phyloP scores from a whole-genome alignment of 768 basidiomycete genomes.

The Russula brevipes region DNA sequence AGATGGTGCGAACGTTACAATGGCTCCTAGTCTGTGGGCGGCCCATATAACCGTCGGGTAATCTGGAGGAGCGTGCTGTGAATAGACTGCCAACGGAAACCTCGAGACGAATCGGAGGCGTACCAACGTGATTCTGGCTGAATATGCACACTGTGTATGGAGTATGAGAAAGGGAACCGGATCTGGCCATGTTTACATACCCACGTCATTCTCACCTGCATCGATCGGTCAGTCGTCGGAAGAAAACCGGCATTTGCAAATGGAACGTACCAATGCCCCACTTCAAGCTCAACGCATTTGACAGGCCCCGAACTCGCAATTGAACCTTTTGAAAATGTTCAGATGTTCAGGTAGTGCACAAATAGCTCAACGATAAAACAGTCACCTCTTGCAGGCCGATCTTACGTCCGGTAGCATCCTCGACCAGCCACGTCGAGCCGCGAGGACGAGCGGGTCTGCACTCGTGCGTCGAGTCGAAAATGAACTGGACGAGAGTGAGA shows the following conservation, averaged over 20 bases:
- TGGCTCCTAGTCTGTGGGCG: conserved; percentile 28
- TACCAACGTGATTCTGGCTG: conserved; percentile 31
- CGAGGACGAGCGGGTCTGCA: conserved; percentile 13
- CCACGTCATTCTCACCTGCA: conserved; percentile 38
- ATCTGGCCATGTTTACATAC: conserved; percentile 27
- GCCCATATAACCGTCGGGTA: conserved; percentile 27
- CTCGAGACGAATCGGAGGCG: background rate
- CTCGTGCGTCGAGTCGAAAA: conserved; percentile 26
- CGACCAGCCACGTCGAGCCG: conserved; percentile 38
- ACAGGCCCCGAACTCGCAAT: conserved; percentile 35
- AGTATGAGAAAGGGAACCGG: too few species aligned
- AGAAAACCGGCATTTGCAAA: background rate
- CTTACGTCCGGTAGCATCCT: conserved; percentile 37
- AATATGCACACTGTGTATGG: conserved; percentile 26
- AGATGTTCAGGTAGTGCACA: background rate
- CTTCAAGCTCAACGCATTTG: conserved; percentile 35
- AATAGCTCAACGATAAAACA: background rate
- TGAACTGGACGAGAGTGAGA: conserved; percentile 27
- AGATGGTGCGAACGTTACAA: conserved; percentile 25
- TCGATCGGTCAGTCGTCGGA: conserved; percentile 5
- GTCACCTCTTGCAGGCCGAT: conserved; percentile 37
- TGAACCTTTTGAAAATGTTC: conserved; percentile 30
- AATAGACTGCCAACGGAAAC: background rate
- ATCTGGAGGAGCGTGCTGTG: background rate
- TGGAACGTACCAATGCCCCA: conserved; percentile 34